Conservation (phyloP, 108 stramenopile genomes). For the Skeletonema costatum region DNA sequence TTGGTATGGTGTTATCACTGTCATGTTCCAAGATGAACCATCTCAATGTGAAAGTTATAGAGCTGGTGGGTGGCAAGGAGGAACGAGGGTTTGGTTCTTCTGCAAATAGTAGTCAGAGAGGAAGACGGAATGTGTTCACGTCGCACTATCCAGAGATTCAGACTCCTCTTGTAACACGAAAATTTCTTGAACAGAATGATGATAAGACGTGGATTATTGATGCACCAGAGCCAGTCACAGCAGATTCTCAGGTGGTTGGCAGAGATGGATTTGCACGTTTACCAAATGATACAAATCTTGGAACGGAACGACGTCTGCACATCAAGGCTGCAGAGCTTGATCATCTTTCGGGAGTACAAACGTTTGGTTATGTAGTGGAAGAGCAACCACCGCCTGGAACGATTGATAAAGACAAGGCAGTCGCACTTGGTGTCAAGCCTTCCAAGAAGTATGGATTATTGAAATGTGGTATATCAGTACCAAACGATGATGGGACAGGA, state of each 20-base stretch:
- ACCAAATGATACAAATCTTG: conserved; percentile 29
- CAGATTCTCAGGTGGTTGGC: background rate
- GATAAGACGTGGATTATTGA: conserved; percentile 75
- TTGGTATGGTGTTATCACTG: conserved; percentile 60
- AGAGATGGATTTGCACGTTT: conserved; percentile 21
- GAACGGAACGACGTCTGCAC: conserved; percentile 23
- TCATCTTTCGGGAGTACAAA: conserved; percentile 75
- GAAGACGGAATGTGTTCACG: conserved; percentile 54
- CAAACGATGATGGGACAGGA: conserved; percentile 57
- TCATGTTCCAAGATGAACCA: conserved; percentile 55
- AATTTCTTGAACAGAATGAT: conserved; percentile 35
- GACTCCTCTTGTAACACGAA: conserved; percentile 14
- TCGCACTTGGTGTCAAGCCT: conserved; percentile 59
- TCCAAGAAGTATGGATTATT: conserved; percentile 67
- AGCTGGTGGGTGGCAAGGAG: conserved; percentile 69
- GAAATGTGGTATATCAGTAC: conserved; percentile 71
- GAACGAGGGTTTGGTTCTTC: conserved; percentile 11
- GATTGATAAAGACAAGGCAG: conserved; percentile 71
- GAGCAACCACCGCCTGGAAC: conserved; percentile 69
- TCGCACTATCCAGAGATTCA: conserved; percentile 67
- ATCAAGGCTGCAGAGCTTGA: conserved; percentile 80
- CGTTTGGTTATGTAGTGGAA: conserved; percentile 80
- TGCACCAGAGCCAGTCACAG: conserved; percentile 26
- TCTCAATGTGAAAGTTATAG: conserved; percentile 63
- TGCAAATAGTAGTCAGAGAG: conserved; percentile 23